phyloP scores from a whole-genome alignment of 2,329 filamentous ascomycete species.

The Sporothrix euskadiensis region DNA sequence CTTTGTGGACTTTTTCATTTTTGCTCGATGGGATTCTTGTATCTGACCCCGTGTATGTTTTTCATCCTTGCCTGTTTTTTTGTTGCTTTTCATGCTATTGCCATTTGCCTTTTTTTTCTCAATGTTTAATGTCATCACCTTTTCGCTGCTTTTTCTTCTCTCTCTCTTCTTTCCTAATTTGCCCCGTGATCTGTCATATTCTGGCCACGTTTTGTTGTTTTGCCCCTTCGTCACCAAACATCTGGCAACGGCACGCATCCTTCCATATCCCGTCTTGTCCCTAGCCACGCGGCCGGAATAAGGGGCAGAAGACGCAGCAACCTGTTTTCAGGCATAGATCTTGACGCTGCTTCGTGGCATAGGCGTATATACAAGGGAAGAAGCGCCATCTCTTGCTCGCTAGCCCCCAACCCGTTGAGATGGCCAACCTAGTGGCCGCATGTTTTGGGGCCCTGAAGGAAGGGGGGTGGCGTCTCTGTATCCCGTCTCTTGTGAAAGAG shows the following conservation, averaged over 20 bases:
- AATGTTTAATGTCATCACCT: background rate
- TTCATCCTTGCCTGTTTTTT: background rate
- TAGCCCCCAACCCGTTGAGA: background rate
- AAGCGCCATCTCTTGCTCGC: background rate
- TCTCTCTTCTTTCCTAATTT: background rate
- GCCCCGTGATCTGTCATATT: background rate
- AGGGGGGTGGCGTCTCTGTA: background rate
- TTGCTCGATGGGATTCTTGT: background rate
- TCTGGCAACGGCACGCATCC: background rate
- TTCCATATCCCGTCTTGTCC: background rate
- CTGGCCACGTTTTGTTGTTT: background rate
- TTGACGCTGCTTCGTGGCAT: conserved; percentile 1
- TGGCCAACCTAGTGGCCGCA: background rate
- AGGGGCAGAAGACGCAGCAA: background rate
- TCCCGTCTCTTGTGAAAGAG: background rate
- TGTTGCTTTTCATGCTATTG: background rate
- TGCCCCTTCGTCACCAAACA: background rate
- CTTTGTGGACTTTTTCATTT: background rate
- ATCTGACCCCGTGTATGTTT: background rate
- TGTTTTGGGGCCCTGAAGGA: background rate
- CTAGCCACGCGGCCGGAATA: background rate
- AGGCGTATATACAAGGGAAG: background rate
- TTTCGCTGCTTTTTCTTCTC: background rate
- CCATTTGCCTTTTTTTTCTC: background rate
- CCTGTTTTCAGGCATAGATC: background rate